These are phyloP conservation scores for Rhizopogon vulgaris DNA, from an alignment of 768 basidiomycete genomes.

Conservation along the genomic window DNA sequence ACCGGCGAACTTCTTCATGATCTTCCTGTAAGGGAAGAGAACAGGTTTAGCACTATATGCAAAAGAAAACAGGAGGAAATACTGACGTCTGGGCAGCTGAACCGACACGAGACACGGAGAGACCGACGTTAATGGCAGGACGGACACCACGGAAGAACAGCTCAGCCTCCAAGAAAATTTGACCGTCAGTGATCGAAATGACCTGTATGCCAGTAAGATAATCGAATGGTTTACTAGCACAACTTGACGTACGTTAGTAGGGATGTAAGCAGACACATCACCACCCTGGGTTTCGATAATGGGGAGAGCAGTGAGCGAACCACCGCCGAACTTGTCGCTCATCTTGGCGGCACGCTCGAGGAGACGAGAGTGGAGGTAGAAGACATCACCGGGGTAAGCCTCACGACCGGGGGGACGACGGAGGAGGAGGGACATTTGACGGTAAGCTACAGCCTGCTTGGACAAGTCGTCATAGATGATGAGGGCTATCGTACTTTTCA, in stretches of 20 bases:
- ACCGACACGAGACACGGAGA: constrained; percentile 99
- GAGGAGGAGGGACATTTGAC: constrained; percentile 99
- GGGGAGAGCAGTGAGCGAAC: constrained; percentile 96
- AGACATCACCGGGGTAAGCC: constrained; percentile 99
- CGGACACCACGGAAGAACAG: constrained; percentile 99
- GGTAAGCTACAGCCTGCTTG: constrained; percentile 99
- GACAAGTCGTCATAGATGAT: constrained; percentile 99
- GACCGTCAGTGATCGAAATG: constrained; percentile 99
- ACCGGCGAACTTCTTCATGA: constrained; percentile 99
- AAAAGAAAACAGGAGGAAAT: neutral
- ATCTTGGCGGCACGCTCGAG: constrained; percentile 99
- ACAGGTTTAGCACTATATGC: neutral
- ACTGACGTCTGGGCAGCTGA: constrained; percentile 98
- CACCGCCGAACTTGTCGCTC: constrained; percentile 98
- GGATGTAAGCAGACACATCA: constrained; percentile 99
- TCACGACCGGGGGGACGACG: constrained; percentile 99
- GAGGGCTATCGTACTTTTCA: constrained; percentile 49
- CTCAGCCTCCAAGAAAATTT: constrained; percentile 99
- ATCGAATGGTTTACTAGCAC: neutral
- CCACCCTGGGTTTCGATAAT: constrained; percentile 99
- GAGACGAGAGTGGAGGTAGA: constrained; percentile 99
- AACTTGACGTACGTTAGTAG: constrained; percentile 63
- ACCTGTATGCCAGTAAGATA: constrained; percentile 47
- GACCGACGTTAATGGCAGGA: constrained; percentile 99
- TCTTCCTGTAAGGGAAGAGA: constrained; percentile 52